A percentile compares a stretch with the other conserved stretches of the same genome.
Evolutionary conservation across 768 basidiomycete genomes (phyloP).

Genomic region (Boletus patriciae): DNA sequence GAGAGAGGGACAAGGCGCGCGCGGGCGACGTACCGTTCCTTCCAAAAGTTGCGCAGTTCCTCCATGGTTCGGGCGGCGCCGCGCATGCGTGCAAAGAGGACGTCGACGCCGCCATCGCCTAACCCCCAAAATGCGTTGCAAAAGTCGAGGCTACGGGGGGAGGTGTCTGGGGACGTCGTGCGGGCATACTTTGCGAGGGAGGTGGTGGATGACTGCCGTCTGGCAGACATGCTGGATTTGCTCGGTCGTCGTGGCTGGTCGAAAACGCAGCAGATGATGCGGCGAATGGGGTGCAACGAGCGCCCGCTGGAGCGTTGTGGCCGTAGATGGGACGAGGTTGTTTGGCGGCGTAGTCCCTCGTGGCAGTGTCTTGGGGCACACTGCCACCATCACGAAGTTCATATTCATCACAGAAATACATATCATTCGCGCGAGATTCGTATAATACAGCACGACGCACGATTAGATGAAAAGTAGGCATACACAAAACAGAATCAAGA

Average conservation of each 20-base stretch:
- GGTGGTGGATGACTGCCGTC: constrained; percentile 79
- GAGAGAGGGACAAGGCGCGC: not conserved
- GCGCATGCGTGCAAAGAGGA: constrained; percentile 86
- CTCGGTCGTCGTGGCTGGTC: constrained; percentile 15
- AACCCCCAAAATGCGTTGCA: constrained; percentile 97
- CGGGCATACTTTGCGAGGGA: constrained; percentile 73
- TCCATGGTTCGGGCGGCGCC: constrained; percentile 86
- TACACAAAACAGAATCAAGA: not conserved
- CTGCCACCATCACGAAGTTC: too few species aligned
- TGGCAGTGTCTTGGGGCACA: constrained; percentile 15
- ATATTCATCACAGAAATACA: not conserved
- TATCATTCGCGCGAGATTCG: not conserved
- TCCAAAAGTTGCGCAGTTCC: constrained; percentile 86
- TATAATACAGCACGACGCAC: not conserved
- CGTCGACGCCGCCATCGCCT: constrained; percentile 85
- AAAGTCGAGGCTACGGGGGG: constrained; percentile 69
- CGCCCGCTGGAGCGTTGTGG: not conserved
- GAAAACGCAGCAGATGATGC: constrained; percentile 19
- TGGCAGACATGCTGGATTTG: constrained; percentile 57
- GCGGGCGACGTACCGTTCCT: constrained; percentile 71
- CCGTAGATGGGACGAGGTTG: not conserved
- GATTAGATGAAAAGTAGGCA: not conserved
- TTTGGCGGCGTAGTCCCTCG: constrained; percentile 8
- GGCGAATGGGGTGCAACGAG: not conserved
- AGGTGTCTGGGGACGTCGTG: constrained; percentile 45